Conservation (phyloP, 306 rosid genomes). For the Lupinus albus region DNA sequence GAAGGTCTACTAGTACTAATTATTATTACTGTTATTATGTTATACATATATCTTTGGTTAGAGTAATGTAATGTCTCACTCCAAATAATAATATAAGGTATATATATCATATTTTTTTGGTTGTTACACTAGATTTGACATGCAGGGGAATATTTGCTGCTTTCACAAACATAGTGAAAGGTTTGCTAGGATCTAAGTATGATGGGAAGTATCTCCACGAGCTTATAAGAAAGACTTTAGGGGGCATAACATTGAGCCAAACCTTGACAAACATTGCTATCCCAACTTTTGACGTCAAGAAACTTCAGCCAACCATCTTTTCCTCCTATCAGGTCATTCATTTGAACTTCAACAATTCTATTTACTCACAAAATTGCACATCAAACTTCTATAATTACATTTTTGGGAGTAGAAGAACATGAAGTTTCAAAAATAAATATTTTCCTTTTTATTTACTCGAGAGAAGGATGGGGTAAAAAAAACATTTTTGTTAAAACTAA, state of each 20-base stretch:
- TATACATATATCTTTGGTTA: background rate
- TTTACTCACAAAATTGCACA: too few relatives aligned
- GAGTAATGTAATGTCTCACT: background rate
- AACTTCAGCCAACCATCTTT: slow-evolving; percentile 43
- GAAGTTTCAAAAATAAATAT: too few relatives aligned
- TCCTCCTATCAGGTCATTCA: slow-evolving; percentile 42
- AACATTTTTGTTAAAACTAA: too few relatives aligned
- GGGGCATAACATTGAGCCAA: slow-evolving; percentile 32
- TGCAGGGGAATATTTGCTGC: slow-evolving; percentile 45
- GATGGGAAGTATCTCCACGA: slow-evolving; percentile 37
- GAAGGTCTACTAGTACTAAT: slow-evolving; percentile 1
- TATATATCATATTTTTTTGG: background rate
- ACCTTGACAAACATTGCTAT: slow-evolving; percentile 46
- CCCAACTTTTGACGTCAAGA: slow-evolving; percentile 43
- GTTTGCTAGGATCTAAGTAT: slow-evolving; percentile 44
- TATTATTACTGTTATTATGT: background rate
- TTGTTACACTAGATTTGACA: slow-evolving; percentile 1
- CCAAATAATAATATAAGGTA: background rate
- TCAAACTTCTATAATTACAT: too few relatives aligned
- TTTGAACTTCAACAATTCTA: background rate
- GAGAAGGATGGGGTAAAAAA: too few relatives aligned
- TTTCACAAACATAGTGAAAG: background rate
- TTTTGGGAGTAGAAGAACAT: too few relatives aligned
- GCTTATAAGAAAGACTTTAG: background rate
- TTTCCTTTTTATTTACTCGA: too few relatives aligned